A percentile compares a stretch with the other conserved stretches of the same genome.
Evolutionary conservation across 1,284 basidiomycete species (phyloP).

Genomic region (Trichosporon sp.): DNA sequence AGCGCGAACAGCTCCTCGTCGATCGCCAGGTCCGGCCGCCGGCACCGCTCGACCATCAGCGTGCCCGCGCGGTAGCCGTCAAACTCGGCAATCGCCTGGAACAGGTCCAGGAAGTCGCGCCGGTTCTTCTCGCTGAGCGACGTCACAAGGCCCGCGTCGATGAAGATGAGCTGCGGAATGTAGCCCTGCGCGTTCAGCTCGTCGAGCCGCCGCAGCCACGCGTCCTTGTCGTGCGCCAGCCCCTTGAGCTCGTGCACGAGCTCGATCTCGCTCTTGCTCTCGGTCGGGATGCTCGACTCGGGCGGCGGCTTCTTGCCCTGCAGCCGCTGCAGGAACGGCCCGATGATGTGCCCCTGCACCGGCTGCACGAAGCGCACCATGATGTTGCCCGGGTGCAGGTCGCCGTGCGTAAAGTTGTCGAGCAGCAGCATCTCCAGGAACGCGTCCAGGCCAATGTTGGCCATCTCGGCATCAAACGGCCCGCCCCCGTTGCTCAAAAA

Average conservation of each 20-base stretch:
- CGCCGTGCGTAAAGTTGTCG: constrained; percentile 97
- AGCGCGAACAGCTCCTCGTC: constrained; percentile 93
- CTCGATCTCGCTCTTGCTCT: constrained; percentile 37
- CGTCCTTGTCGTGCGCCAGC: constrained; percentile 57
- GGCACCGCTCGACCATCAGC: constrained; percentile 93
- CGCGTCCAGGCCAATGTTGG: constrained; percentile 88
- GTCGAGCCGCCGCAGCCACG: constrained; percentile 70
- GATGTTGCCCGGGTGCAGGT: constrained; percentile 79
- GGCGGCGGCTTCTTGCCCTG: not conserved
- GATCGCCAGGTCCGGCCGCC: constrained; percentile 82
- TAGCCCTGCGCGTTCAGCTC: constrained; percentile 68
- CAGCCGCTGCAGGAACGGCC: constrained; percentile 40
- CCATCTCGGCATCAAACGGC: constrained; percentile 82
- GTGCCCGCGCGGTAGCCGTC: constrained; percentile 92
- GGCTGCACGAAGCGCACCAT: constrained; percentile 94
- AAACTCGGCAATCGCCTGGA: constrained; percentile 90
- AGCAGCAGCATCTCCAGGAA: constrained; percentile 97
- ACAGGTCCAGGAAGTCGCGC: constrained; percentile 91
- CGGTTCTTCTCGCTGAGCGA: constrained; percentile 74
- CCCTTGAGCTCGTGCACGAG: constrained; percentile 66
- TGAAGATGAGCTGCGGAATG: constrained; percentile 89
- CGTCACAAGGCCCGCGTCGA: constrained; percentile 95
- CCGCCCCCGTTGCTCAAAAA: constrained; percentile 88
- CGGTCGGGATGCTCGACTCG: constrained; percentile 36
- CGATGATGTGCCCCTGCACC: constrained; percentile 59